These are phyloP conservation scores for Hysterangium stoloniferum DNA, from an alignment of 768 basidiomycete genomes.

Conservation along the genomic window DNA sequence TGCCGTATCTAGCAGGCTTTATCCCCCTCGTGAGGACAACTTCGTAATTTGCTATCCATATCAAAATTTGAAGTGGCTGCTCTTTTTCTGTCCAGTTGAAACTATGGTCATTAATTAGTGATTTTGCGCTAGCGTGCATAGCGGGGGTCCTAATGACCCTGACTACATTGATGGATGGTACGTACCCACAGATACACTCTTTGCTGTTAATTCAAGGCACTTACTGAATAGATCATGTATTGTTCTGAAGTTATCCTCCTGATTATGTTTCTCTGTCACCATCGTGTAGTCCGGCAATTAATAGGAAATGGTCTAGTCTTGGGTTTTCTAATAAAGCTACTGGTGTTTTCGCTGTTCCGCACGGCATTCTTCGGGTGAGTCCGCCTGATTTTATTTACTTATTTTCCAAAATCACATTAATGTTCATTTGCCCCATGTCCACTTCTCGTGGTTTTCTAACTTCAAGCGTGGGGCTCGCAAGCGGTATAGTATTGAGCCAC, in stretches of 20 bases:
- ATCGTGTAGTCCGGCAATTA: neutral
- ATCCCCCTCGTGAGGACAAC: no score
- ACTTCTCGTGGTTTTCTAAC: neutral
- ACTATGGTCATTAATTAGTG: no score
- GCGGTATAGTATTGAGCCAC: no score
- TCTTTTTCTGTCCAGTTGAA: no score
- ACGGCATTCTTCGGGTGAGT: neutral
- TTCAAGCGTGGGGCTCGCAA: neutral
- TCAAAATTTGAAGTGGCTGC: no score
- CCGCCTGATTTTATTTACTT: neutral
- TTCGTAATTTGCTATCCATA: no score
- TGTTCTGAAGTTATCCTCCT: neutral
- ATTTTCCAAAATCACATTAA: neutral
- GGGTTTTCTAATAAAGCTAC: neutral
- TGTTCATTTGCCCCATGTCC: neutral
- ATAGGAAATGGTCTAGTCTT: neutral
- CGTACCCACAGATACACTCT: no score
- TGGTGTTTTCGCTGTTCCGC: neutral
- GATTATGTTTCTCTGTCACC: neutral
- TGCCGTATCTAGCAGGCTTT: no score
- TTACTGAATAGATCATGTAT: neutral
- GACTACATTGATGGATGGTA: no score
- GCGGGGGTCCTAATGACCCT: no score
- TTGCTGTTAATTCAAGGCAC: no score
- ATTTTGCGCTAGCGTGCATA: no score